Evolutionary conservation across 768 basidiomycete species (phyloP).

Genomic region (Tulasnella sp.): DNA sequence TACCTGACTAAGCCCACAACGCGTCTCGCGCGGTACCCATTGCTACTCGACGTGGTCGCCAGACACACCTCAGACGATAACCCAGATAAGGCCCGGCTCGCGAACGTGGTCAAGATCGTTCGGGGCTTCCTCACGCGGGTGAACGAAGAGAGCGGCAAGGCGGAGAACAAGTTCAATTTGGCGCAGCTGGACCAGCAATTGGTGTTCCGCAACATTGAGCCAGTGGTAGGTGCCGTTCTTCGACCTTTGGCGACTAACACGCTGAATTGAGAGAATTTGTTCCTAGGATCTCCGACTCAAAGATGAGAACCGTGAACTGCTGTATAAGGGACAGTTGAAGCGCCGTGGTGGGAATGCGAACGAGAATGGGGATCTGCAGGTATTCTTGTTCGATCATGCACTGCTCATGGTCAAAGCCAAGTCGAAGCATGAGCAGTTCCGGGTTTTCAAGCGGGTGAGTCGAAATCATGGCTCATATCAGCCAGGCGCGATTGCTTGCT

Average conservation of each 20-base stretch:
- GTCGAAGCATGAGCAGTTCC: slow-evolving; percentile 83
- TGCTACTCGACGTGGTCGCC: slow-evolving; percentile 80
- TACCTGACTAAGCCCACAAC: slow-evolving; percentile 98
- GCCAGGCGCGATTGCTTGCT: not conserved
- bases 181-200: slow-evolving; percentile 89
- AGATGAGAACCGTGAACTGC: slow-evolving; percentile 82
- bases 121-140: slow-evolving; percentile 78
- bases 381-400: slow-evolving; percentile 95
- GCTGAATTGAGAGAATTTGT: not conserved
- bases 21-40: slow-evolving; percentile 89
- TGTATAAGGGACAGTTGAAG: slow-evolving; percentile 83
- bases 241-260: not conserved
- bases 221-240: slow-evolving; percentile 52
- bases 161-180: slow-evolving; percentile 93
- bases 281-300: slow-evolving; percentile 69
- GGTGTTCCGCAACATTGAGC: slow-evolving; percentile 78
- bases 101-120: slow-evolving; percentile 65
- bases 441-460: slow-evolving; percentile 85
- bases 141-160: slow-evolving; percentile 87
- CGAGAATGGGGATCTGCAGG: slow-evolving; percentile 81
- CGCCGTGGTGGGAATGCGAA: slow-evolving; percentile 62
- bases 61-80: slow-evolving; percentile 89
- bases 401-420: slow-evolving; percentile 92
- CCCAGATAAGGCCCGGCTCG: slow-evolving; percentile 67
- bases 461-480: not conserved